phyloP scores from a whole-genome alignment of 495 filamentous ascomycete genomes.

The Xylaria bambusicola region DNA sequence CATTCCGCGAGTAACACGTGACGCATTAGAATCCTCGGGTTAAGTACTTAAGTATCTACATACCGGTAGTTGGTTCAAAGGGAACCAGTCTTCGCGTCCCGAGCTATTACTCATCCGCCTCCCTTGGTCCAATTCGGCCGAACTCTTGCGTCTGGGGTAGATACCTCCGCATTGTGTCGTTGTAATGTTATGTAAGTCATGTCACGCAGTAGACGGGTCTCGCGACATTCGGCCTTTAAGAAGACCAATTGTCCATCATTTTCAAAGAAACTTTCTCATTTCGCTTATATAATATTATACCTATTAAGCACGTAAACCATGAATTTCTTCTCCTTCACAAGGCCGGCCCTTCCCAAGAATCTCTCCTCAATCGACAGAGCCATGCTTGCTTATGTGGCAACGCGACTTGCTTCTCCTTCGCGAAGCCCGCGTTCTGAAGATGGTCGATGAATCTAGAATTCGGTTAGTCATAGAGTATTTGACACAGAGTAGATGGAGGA shows the following conservation, averaged over 20 bases:
- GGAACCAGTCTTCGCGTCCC: neutral
- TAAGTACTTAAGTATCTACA: too few species aligned
- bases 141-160: too few species aligned
- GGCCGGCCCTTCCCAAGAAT: slow-evolving; percentile 80
- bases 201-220: too few species aligned
- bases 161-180: too few species aligned
- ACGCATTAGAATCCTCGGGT: too few species aligned
- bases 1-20: too few species aligned
- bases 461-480: neutral
- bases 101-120: neutral
- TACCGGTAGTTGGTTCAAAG: too few species aligned
- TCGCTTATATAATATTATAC: neutral
- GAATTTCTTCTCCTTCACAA: slow-evolving; percentile 41
- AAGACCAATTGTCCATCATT: too few species aligned
- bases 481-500: neutral
- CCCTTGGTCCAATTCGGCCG: neutral
- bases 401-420: slow-evolving; percentile 82
- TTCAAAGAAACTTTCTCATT: neutral
- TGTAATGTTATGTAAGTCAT: too few species aligned
- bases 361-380: slow-evolving; percentile 77
- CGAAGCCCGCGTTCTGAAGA: slow-evolving; percentile 73
- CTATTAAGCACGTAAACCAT: neutral
- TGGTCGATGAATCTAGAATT: slow-evolving; percentile 72
- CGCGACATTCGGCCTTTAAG: too few species aligned
- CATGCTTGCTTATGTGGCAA: slow-evolving; percentile 95